Conservation (phyloP, 2,329 filamentous ascomycete species). For the Beauveria brongniartii region DNA sequence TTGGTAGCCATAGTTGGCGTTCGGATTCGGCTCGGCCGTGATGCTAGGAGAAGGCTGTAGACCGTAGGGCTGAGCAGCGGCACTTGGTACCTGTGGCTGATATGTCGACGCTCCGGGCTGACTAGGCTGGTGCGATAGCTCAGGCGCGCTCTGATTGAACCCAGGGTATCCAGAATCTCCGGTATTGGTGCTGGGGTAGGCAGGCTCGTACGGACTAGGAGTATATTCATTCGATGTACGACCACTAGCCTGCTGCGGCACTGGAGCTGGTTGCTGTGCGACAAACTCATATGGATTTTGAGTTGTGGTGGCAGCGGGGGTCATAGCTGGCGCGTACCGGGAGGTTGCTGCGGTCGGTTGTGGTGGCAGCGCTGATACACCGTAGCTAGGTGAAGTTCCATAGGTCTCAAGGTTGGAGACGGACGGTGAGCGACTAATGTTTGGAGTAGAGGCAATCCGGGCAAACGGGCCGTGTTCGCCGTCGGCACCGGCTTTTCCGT, state of each 20-base stretch:
- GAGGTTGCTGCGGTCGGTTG: constrained; percentile 33
- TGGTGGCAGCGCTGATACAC: constrained; percentile 23
- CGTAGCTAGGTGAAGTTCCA: constrained; percentile 38
- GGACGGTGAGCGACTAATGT: constrained; percentile 66
- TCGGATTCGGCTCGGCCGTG: constrained; percentile 20
- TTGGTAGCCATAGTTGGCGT: constrained; percentile 19
- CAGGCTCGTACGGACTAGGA: constrained; percentile 30
- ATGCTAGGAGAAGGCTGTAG: constrained; percentile 20
- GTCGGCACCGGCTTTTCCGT: constrained; percentile 45
- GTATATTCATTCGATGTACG: constrained; percentile 24
- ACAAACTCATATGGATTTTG: constrained; percentile 19
- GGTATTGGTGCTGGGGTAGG: constrained; percentile 14
- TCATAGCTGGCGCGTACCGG: constrained; percentile 39
- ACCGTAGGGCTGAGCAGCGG: constrained; percentile 20
- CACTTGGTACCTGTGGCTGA: constrained; percentile 14
- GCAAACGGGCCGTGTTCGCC: constrained; percentile 72
- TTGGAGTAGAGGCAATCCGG: constrained; percentile 66
- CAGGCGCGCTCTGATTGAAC: neutral
- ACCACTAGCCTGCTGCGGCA: constrained; percentile 15
- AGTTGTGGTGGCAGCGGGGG: constrained; percentile 15
- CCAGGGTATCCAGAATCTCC: constrained; percentile 2
- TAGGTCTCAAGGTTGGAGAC: constrained; percentile 67
- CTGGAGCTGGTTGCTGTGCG: neutral
- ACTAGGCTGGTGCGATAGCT: neutral
- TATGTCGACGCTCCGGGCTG: neutral